phyloP scores from a whole-genome alignment of 2,329 filamentous ascomycete genomes.

The Sporothrix sp. region DNA sequence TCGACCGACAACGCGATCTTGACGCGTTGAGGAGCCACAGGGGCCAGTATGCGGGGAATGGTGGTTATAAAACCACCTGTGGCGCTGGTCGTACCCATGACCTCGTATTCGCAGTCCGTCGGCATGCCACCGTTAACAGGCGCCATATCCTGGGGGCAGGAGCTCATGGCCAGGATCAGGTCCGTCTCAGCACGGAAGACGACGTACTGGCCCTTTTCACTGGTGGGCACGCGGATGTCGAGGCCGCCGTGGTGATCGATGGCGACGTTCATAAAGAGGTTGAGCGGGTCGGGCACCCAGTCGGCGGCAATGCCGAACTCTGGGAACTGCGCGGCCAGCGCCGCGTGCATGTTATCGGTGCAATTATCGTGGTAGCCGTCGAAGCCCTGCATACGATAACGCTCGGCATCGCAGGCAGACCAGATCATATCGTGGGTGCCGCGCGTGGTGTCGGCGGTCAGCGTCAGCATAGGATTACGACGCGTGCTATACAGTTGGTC shows the following conservation, averaged over 20 bases:
- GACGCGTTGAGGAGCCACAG: slow-evolving; percentile 2
- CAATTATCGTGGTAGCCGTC: slow-evolving; percentile 32
- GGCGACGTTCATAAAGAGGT: slow-evolving; percentile 36
- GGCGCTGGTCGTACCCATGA: not conserved
- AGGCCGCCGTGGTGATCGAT: slow-evolving; percentile 27
- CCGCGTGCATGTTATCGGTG: slow-evolving; percentile 29
- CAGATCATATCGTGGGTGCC: slow-evolving; percentile 32
- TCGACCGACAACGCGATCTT: slow-evolving; percentile 30
- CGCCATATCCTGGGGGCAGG: slow-evolving; percentile 33
- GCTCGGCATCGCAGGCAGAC: slow-evolving; percentile 30
- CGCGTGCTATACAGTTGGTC: slow-evolving; percentile 29
- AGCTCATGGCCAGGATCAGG: slow-evolving; percentile 31
- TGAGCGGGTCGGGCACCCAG: slow-evolving; percentile 32
- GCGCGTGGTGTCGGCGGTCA: slow-evolving; percentile 28
- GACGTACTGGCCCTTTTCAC: slow-evolving; percentile 27
- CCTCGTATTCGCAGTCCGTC: slow-evolving; percentile 24
- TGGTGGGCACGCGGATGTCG: slow-evolving; percentile 25
- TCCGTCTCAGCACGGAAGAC: slow-evolving; percentile 28
- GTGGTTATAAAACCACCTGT: too few species aligned
- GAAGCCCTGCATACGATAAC: slow-evolving; percentile 29
- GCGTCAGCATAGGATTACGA: slow-evolving; percentile 28
- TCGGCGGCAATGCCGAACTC: slow-evolving; percentile 22
- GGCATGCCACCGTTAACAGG: slow-evolving; percentile 29
- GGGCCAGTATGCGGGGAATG: not conserved
- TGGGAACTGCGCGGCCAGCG: slow-evolving; percentile 22